Base-by-base conservation (phyloP, 148 eudicot genomes). In the Spergularia marina region DNA sequence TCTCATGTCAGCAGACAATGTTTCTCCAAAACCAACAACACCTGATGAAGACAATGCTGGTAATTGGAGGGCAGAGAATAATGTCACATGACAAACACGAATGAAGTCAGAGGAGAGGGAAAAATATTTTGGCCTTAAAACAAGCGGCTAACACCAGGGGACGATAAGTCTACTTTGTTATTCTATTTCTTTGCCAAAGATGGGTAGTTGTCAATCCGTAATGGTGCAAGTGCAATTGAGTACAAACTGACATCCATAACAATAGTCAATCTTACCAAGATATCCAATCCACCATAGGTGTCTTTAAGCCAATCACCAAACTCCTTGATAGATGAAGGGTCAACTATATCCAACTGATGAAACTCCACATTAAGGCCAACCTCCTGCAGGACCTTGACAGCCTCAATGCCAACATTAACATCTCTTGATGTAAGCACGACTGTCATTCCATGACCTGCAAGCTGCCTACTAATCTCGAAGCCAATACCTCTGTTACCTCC, bases 401-500 rank as follows among this genome's bases (percentile, higher is more conserved):
- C 93, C 84, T 89, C 98, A 65, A 88, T 86, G 65, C 98, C 98
- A 11, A 88, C 96, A 68, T 73, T 81, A 18, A 80, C 74, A 62
- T 92, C 92, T 76, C 97, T 86, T 47, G 97, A 90, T 36, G 97
- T 92, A 34, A 95, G 84, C 64, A 92, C 62, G 39, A 95, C 94
- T 10, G 91, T 90, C 83, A 92, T 25, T 65, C 97, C 97, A 61
- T 95, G 93, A 69, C 71, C 53, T 9, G 96, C 90, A 68, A 94
- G 96, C 77, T 92, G 98, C 65, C 83, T 88, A 36, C 76, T 87
- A 75, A 90, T 92, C 89, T 95, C 98, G 83, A 90, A 92, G 10
- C 98, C 98, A 57, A 95, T 95, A 76, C 98, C 98, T 79, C 98
- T 84, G 78, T 95, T 95, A 63, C 96, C 86, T 44, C 98, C 98